Conservation (phyloP, 1,284 basidiomycete genomes). For the Ceratobasidium sp. region DNA sequence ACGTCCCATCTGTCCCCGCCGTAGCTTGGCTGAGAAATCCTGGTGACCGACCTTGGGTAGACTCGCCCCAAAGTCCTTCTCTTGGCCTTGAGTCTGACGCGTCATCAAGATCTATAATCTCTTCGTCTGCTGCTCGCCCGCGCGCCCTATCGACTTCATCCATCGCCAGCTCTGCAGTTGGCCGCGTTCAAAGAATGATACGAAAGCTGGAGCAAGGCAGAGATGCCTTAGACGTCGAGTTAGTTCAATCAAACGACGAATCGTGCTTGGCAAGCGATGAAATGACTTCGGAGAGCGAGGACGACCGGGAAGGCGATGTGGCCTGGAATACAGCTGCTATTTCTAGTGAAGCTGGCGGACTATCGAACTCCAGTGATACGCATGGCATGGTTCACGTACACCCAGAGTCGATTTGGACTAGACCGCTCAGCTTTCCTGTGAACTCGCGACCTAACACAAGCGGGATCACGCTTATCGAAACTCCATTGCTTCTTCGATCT, state of each 20-base stretch:
- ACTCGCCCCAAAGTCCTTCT: conserved; percentile 25
- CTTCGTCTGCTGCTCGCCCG: conserved; percentile 3
- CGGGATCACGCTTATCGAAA: conserved; percentile 20
- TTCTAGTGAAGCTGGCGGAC: background rate
- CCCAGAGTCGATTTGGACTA: background rate
- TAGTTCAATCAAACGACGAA: conserved; percentile 2
- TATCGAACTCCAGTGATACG: background rate
- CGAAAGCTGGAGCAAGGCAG: conserved; percentile 9
- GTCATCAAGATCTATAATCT: background rate
- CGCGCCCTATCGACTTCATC: conserved; percentile 24
- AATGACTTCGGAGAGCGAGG: conserved; percentile 33
- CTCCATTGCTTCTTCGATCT: background rate
- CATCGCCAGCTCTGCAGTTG: conserved; percentile 19
- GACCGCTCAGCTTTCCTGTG: background rate
- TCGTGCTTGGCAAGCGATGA: conserved; percentile 28
- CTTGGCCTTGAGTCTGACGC: conserved; percentile 25
- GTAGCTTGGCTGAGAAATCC: background rate
- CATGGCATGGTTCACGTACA: conserved; percentile 1
- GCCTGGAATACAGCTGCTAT: conserved; percentile 10
- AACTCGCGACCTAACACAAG: conserved; percentile 19
- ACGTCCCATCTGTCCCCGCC: background rate
- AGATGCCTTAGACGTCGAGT: conserved; percentile 5
- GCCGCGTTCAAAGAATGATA: conserved; percentile 26
- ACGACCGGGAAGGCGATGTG: conserved; percentile 24
- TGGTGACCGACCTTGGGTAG: conserved; percentile 51